Conservation (phyloP, 371 early-diverging fungal species). For the Apophysomyces elegans region DNA sequence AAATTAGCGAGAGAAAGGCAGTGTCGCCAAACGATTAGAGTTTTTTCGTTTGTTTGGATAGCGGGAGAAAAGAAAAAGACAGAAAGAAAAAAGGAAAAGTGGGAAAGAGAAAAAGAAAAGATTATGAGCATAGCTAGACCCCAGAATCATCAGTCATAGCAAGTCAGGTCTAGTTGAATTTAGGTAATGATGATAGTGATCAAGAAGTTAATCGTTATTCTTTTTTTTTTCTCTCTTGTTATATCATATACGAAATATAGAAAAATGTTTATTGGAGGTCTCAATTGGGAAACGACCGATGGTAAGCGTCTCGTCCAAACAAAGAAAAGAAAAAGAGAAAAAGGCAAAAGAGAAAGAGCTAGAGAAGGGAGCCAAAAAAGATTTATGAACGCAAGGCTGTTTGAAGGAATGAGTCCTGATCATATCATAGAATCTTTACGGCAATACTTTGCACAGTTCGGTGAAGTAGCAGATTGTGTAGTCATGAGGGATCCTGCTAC, state of each 20-base stretch:
- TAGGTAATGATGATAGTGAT: slow-evolving; percentile 21
- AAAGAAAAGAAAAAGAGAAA: slow-evolving; percentile 14
- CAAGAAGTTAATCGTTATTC: slow-evolving; percentile 25
- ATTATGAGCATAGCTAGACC: slow-evolving; percentile 18
- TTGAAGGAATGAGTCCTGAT: neutral
- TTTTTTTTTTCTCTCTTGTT: slow-evolving; percentile 4
- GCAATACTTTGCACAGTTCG: slow-evolving; percentile 77
- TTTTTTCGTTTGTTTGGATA: slow-evolving; percentile 3
- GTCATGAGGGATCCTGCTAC: slow-evolving; percentile 87
- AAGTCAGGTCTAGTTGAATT: slow-evolving; percentile 25
- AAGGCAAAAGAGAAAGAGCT: slow-evolving; percentile 13
- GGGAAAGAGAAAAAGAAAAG: slow-evolving; percentile 4
- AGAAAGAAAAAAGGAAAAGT: slow-evolving; percentile 7
- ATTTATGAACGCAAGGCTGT: slow-evolving; percentile 11
- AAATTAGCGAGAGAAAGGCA: neutral
- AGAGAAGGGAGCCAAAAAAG: slow-evolving; percentile 13
- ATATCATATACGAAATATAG: slow-evolving; percentile 43
- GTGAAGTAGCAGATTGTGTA: slow-evolving; percentile 72
- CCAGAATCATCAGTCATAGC: slow-evolving; percentile 21
- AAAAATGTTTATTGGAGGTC: slow-evolving; percentile 93
- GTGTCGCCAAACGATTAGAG: slow-evolving; percentile 9
- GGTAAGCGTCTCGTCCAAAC: slow-evolving; percentile 52
- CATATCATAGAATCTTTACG: slow-evolving; percentile 65
- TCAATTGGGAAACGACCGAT: slow-evolving; percentile 92
- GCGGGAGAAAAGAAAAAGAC: neutral